Evolutionary conservation across 2,329 filamentous ascomycete genomes (phyloP).

Genomic region (Colletotrichum australisinense): DNA sequence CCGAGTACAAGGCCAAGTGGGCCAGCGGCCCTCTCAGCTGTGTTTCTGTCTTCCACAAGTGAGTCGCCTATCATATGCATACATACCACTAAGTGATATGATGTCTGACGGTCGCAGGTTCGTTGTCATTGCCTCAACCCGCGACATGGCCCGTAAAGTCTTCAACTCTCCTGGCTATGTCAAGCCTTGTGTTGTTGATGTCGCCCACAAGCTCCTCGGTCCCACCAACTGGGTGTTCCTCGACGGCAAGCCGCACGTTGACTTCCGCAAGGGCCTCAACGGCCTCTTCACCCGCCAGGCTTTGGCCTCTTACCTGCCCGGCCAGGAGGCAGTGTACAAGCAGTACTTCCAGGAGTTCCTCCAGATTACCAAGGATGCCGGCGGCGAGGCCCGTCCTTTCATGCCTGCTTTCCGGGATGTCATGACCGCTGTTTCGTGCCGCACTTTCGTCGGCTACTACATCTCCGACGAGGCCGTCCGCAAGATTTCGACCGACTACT

Average conservation of each 20-base stretch:
- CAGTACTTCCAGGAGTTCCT: constrained; percentile 86
- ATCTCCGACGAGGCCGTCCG: constrained; percentile 90
- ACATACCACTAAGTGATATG: background rate
- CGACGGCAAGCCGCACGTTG: constrained; percentile 93
- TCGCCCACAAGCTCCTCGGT: constrained; percentile 92
- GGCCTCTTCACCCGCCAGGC: constrained; percentile 92
- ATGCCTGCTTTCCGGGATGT: constrained; percentile 94
- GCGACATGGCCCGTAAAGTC: constrained; percentile 95
- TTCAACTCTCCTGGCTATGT: constrained; percentile 94
- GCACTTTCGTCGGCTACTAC: constrained; percentile 97
- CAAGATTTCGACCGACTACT: constrained; percentile 97
- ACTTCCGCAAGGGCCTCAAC: constrained; percentile 97
- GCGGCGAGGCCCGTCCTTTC: constrained; percentile 83
- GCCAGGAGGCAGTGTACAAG: constrained; percentile 92
- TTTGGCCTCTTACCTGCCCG: constrained; percentile 88
- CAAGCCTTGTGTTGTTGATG: constrained; percentile 96
- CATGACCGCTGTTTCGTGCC: constrained; percentile 93
- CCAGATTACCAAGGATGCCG: constrained; percentile 76
- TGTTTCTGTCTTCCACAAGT: constrained; percentile 98
- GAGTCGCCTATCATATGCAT: background rate
- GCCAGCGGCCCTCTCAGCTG: constrained; percentile 90
- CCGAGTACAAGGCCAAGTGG: constrained; percentile 94
- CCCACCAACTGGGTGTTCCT: constrained; percentile 97
- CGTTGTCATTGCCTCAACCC: constrained; percentile 94
- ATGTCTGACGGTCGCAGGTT: constrained; percentile 69